A percentile compares a stretch with the other conserved stretches of the same genome.
phyloP scores from a whole-genome alignment of 805 yeast species.

The Candida nonsorbophila region DNA sequence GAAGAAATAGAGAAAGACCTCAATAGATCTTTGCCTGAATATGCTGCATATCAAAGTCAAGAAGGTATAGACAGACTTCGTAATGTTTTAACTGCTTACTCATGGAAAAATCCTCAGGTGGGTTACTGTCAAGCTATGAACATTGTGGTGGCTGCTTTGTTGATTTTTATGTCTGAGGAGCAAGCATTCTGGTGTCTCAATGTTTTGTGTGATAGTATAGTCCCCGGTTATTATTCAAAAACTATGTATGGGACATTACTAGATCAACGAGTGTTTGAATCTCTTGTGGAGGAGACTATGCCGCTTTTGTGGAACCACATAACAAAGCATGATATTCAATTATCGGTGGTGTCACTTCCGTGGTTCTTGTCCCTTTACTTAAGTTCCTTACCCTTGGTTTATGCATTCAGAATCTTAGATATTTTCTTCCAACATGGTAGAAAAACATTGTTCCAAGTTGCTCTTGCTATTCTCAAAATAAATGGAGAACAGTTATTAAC shows the following conservation, averaged over 20 bases:
- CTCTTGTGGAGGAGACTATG: conserved; percentile 82
- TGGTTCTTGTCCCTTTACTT: conserved; percentile 92
- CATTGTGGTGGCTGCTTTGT: conserved; percentile 74
- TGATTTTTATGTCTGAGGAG: conserved; percentile 88
- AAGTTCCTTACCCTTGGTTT: conserved; percentile 90
- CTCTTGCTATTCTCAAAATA: conserved; percentile 81
- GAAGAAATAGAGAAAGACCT: conserved; percentile 97
- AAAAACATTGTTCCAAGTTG: conserved; percentile 84
- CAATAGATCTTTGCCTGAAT: conserved; percentile 92
- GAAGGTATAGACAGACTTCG: conserved; percentile 85
- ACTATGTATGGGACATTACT: conserved; percentile 96
- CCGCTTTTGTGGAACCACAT: conserved; percentile 87
- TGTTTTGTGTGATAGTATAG: conserved; percentile 72
- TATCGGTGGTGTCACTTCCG: conserved; percentile 89
- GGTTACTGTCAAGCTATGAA: conserved; percentile 99
- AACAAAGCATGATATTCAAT: conserved; percentile 72
- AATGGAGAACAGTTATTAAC: conserved; percentile 79
- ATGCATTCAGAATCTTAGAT: conserved; percentile 88
- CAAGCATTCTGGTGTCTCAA: conserved; percentile 94
- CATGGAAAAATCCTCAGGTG: conserved; percentile 95
- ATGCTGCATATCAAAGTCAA: conserved; percentile 82
- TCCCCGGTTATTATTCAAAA: conserved; percentile 94
- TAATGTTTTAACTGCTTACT: conserved; percentile 86
- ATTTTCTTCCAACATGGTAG: conserved; percentile 88
- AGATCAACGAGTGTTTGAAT: conserved; percentile 92